Evolutionary conservation across 2,329 filamentous ascomycete species (phyloP).

Genomic region (Chaetomium sp.): DNA sequence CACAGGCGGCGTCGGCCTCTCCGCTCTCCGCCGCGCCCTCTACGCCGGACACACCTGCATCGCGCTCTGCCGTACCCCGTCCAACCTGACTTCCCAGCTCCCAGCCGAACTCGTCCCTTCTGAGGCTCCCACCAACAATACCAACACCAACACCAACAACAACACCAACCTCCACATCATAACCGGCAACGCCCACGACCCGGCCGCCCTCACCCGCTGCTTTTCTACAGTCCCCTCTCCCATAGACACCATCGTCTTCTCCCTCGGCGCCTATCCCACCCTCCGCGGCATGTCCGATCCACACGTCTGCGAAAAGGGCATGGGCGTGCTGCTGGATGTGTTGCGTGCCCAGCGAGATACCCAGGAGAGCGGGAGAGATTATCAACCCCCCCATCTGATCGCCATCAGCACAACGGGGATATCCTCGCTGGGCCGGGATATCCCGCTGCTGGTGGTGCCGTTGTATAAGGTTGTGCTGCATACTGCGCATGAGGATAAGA

Average conservation of each 20-base stretch:
- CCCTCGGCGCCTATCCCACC: slow-evolving; percentile 38
- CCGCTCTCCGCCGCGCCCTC: slow-evolving; percentile 40
- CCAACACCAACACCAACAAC: background rate
- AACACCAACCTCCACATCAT: slow-evolving; percentile 36
- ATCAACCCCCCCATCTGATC: slow-evolving; percentile 25
- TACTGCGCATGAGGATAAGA: slow-evolving; percentile 39
- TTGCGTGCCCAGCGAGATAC: slow-evolving; percentile 23
- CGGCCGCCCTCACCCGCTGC: slow-evolving; percentile 31
- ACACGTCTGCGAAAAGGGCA: slow-evolving; percentile 41
- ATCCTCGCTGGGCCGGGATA: slow-evolving; percentile 31
- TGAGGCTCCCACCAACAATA: background rate
- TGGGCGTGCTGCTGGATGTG: slow-evolving; percentile 36
- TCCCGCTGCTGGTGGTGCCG: slow-evolving; percentile 35
- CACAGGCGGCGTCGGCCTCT: slow-evolving; percentile 43
- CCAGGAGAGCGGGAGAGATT: slow-evolving; percentile 23
- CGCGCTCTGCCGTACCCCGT: slow-evolving; percentile 44
- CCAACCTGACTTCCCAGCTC: slow-evolving; percentile 37
- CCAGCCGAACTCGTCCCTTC: no score
- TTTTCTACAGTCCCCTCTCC: slow-evolving; percentile 31
- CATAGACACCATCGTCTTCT: slow-evolving; percentile 42
- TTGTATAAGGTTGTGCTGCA: slow-evolving; percentile 35
- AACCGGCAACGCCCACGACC: slow-evolving; percentile 43
- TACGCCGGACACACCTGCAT: slow-evolving; percentile 40
- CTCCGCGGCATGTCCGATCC: slow-evolving; percentile 38
- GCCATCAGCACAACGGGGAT: slow-evolving; percentile 40